Base-by-base conservation (phyloP, 2,329 filamentous ascomycete species). In the Penicillium freii region DNA sequence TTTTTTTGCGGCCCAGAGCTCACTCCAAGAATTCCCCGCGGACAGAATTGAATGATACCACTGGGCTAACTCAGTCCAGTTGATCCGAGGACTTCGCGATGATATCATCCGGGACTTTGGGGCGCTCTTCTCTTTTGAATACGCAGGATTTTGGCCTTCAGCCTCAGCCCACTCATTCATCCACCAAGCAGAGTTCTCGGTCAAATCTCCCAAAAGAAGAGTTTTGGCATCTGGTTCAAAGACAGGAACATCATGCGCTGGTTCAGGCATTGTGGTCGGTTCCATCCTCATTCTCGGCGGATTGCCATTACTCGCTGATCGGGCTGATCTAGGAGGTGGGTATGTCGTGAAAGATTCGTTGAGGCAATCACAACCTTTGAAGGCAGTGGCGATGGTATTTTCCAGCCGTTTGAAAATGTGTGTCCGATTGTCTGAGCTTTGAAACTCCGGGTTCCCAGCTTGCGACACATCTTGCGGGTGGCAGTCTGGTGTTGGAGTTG, bases 181-280 rank as follows among this genome's bases (percentile, higher is more conserved):
- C 89, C 90, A 93, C 90, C 89, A 93, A 8, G 83, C 84, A 2
- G 89, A 90, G 68, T 94, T 94, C 69, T 94, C 90, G 1, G 87
- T 88, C 63, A 92, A 81, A 66, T 92, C 85, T 2, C 89, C 90
- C 2, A 92, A 73, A 7, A 92, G 78, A 21, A 93, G 77, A 5
- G 89, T 82, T 68, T 92, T 94, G 1, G 88, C 84, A 69, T 94
- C 90, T 21, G 92, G 75, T 49, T 90, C 87, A 36, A 82, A 81
- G 4, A 86, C 73, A 27, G 77, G 75, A 43, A 75, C 71, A 57
- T 76, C 77, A 10, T 61, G 60, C 27, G 63, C 51, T 43, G 65
- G 31, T 23, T 64, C 62, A 55, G 69, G 58, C 57, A 64, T 51
- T 72, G 76, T 60, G 59, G 73, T 63, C 64, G 61, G 60, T 33